phyloP scores from a whole-genome alignment of 2,329 filamentous ascomycete genomes.

The Zarea fungicola region DNA sequence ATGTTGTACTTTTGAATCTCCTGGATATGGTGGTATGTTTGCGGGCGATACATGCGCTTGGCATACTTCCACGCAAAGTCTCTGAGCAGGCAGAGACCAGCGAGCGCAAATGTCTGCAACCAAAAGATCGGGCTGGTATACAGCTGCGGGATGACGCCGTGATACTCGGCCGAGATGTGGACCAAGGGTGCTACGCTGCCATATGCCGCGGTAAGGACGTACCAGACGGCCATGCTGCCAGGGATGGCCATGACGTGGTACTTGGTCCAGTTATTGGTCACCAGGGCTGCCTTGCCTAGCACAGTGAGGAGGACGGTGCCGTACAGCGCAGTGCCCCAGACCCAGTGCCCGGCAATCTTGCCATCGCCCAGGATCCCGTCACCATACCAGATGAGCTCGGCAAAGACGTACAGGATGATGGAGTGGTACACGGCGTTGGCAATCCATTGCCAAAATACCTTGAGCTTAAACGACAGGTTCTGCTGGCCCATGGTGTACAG shows the following conservation, averaged over 20 bases:
- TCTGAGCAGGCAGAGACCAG: conserved; percentile 74
- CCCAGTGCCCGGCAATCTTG: conserved; percentile 85
- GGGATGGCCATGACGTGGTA: conserved; percentile 95
- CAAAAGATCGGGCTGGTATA: conserved; percentile 85
- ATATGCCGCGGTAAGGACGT: conserved; percentile 83
- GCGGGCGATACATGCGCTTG: conserved; percentile 94
- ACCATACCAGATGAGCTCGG: conserved; percentile 72
- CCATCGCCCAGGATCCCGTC: conserved; percentile 78
- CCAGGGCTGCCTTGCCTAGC: conserved; percentile 86
- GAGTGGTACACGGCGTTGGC: conserved; percentile 94
- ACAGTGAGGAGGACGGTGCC: conserved; percentile 91
- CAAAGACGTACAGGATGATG: conserved; percentile 82
- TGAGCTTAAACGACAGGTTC: conserved; percentile 87
- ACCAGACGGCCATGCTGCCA: conserved; percentile 87
- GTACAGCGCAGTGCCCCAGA: conserved; percentile 95
- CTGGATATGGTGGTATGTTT: conserved; percentile 96
- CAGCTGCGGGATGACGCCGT: conserved; percentile 74
- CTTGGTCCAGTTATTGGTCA: conserved; percentile 98
- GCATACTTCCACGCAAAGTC: conserved; percentile 97
- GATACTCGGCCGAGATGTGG: conserved; percentile 75
- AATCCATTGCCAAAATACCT: conserved; percentile 91
- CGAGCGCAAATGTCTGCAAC: conserved; percentile 78
- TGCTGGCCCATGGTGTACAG: conserved; percentile 90
- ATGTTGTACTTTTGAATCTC: conserved; percentile 99
- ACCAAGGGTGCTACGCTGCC: conserved; percentile 79